phyloP scores from a whole-genome alignment of 805 yeast species.

The Lachancea sp. region DNA sequence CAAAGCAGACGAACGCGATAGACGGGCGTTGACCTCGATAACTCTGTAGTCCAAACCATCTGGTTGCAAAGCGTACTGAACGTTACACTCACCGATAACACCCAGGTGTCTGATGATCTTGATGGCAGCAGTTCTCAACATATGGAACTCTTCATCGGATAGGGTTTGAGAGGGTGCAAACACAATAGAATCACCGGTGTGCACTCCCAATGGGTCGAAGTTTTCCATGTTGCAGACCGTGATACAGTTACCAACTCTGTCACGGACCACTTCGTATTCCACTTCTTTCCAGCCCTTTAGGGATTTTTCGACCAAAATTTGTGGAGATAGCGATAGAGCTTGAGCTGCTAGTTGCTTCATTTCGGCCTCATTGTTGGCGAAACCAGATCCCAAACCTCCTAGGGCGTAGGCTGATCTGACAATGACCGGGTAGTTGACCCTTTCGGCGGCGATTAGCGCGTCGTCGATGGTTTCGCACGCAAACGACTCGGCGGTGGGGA shows the following conservation, averaged over 20 bases:
- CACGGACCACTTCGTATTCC: slow-evolving; percentile 97
- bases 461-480: slow-evolving; percentile 93
- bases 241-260: slow-evolving; percentile 92
- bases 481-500: slow-evolving; percentile 94
- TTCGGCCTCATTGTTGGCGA: slow-evolving; percentile 79
- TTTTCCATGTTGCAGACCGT: slow-evolving; percentile 99
- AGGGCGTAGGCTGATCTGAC: slow-evolving; percentile 96
- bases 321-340: slow-evolving; percentile 86
- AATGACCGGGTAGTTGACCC: slow-evolving; percentile 90
- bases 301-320: slow-evolving; percentile 92
- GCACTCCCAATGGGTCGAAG: slow-evolving; percentile 96
- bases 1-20: slow-evolving; percentile 93
- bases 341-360: slow-evolving; percentile 82
- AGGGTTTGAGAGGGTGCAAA: slow-evolving; percentile 98
- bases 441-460: slow-evolving; percentile 82
- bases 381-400: slow-evolving; percentile 98
- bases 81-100: slow-evolving; percentile 98
- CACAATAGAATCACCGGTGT: slow-evolving; percentile 98
- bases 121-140: slow-evolving; percentile 96
- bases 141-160: slow-evolving; percentile 95
- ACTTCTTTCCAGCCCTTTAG: slow-evolving; percentile 99
- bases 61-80: slow-evolving; percentile 93
- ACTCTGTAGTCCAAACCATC: slow-evolving; percentile 93
- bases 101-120: slow-evolving; percentile 96
- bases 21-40: slow-evolving; percentile 95